phyloP scores from a whole-genome alignment of 768 basidiomycete species.

The Rhodosporidiobolus sp. region DNA sequence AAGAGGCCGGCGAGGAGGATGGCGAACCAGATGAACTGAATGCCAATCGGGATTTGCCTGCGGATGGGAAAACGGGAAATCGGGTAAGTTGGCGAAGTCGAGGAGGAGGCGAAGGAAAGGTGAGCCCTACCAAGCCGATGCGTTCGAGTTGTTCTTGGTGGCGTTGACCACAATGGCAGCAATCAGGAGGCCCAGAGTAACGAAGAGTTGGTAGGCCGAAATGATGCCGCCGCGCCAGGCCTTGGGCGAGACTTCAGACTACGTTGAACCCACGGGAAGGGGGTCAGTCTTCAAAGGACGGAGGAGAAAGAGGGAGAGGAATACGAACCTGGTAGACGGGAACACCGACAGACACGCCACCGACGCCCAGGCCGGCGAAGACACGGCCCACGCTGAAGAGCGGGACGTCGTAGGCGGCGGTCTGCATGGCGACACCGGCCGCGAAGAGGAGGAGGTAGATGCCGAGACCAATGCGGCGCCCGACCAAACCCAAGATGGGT shows the following conservation, averaged over 20 bases:
- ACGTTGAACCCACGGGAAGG: too few species aligned
- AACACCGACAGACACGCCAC: slow-evolving; percentile 52
- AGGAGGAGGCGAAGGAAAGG: too few species aligned
- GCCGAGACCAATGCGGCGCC: slow-evolving; percentile 52
- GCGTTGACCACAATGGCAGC: slow-evolving; percentile 67
- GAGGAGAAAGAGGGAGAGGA: too few species aligned
- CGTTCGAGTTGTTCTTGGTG: slow-evolving; percentile 58
- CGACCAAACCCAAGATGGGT: slow-evolving; percentile 5
- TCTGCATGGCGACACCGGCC: slow-evolving; percentile 63
- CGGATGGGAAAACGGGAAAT: too few species aligned
- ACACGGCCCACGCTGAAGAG: slow-evolving; percentile 71
- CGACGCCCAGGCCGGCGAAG: slow-evolving; percentile 62
- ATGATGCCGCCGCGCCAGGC: not conserved
- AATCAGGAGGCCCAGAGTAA: slow-evolving; percentile 64
- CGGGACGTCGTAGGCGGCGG: slow-evolving; percentile 56
- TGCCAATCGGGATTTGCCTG: slow-evolving; percentile 65
- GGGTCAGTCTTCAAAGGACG: too few species aligned
- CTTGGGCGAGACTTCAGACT: not conserved
- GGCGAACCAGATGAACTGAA: slow-evolving; percentile 42
- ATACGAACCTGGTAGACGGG: slow-evolving; percentile 49
- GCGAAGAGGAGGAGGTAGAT: slow-evolving; percentile 37
- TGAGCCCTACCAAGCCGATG: slow-evolving; percentile 57
- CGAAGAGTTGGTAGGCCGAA: not conserved
- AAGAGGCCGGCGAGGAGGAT: slow-evolving; percentile 68
- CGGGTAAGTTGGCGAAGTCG: too few species aligned